Conservation (phyloP, 2,329 filamentous ascomycete species). For the Nigrograna mackinnonii region DNA sequence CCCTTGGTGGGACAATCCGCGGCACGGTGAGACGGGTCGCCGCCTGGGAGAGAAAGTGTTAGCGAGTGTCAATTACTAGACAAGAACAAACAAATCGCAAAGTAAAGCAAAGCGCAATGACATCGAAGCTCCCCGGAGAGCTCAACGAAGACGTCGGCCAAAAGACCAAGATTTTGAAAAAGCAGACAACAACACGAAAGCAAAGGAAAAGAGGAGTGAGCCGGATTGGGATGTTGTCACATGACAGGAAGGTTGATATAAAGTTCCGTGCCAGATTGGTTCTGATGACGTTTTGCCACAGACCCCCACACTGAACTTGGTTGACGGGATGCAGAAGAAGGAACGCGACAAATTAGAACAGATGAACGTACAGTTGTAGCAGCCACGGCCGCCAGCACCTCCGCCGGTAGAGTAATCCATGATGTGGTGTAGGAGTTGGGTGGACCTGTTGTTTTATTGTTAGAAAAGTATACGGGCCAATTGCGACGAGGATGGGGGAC, state of each 20-base stretch:
- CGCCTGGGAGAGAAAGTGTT: slow-evolving; percentile 43
- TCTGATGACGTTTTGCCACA: slow-evolving; percentile 20
- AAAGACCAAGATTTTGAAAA: neutral
- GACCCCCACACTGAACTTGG: neutral
- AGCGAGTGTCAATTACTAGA: too few relatives aligned
- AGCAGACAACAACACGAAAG: too few relatives aligned
- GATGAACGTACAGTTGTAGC: slow-evolving; percentile 45
- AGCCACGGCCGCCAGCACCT: slow-evolving; percentile 42
- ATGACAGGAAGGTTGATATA: slow-evolving; percentile 12
- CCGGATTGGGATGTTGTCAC: too few relatives aligned
- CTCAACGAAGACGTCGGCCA: too few relatives aligned
- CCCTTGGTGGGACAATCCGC: slow-evolving; percentile 56
- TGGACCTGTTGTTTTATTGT: slow-evolving; percentile 25
- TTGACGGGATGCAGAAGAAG: slow-evolving; percentile 1
- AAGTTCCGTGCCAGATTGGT: slow-evolving; percentile 17
- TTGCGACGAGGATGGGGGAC: slow-evolving; percentile 11
- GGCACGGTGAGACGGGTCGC: slow-evolving; percentile 53
- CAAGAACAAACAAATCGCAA: neutral
- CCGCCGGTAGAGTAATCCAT: slow-evolving; percentile 41
- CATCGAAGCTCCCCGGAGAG: too few relatives aligned
- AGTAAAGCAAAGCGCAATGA: neutral
- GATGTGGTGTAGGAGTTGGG: slow-evolving; percentile 16
- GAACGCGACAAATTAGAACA: slow-evolving; percentile 5
- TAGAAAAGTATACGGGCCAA: slow-evolving; percentile 11
- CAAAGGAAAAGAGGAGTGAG: too few relatives aligned